Percentiles rank a stretch among this genome's conserved stretches.
phyloP scores from a whole-genome alignment of 495 filamentous ascomycete species.

The Aspergillus conjunctus region DNA sequence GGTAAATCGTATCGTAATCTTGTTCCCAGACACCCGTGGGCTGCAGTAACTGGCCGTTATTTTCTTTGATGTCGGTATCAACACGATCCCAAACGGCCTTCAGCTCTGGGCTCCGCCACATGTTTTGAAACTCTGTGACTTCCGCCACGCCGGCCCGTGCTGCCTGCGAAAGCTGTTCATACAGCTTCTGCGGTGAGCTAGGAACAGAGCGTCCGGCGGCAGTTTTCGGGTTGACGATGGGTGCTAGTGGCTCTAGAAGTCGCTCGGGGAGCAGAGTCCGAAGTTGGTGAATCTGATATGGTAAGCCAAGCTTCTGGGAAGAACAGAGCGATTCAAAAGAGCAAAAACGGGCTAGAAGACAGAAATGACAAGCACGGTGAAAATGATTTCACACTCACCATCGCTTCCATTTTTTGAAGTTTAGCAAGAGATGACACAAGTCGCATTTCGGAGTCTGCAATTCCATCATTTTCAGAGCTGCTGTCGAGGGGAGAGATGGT shows the following conservation, averaged over 20 bases:
- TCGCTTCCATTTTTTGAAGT: constrained; percentile 1
- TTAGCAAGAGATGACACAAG: constrained; percentile 3
- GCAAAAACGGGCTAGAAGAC: neutral
- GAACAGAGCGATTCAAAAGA: neutral
- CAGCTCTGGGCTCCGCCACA: constrained; percentile 44
- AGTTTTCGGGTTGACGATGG: constrained; percentile 33
- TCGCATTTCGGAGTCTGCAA: neutral
- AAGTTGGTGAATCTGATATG: constrained; percentile 43
- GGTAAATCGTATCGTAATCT: constrained; percentile 43
- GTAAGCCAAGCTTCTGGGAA: neutral
- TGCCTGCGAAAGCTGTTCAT: constrained; percentile 30
- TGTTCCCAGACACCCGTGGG: constrained; percentile 44
- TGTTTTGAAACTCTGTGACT: constrained; percentile 35
- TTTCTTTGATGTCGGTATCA: constrained; percentile 38
- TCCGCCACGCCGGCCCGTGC: constrained; percentile 33
- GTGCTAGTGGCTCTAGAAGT: constrained; percentile 38
- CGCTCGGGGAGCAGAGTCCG: constrained; percentile 45
- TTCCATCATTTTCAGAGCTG: neutral
- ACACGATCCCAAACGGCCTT: constrained; percentile 41
- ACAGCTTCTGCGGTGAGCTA: constrained; percentile 33
- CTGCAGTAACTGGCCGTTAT: constrained; percentile 41
- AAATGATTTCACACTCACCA: neutral
- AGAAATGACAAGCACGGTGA: neutral
- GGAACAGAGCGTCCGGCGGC: constrained; percentile 22
- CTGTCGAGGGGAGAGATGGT: neutral